Conservation (phyloP, 805 yeast genomes). For the Saccharomycopsis sp. region DNA sequence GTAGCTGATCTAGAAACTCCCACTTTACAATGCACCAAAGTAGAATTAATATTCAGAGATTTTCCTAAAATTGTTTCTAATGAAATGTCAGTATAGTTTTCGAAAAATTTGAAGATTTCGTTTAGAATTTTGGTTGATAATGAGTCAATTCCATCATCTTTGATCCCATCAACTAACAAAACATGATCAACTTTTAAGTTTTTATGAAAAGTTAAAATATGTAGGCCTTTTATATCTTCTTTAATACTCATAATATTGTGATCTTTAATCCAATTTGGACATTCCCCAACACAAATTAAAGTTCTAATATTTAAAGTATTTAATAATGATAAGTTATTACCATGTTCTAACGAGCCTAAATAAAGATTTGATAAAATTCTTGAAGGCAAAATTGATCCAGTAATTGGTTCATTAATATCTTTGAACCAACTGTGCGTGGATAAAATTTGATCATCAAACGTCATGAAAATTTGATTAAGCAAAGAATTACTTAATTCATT, state of each 20-base stretch:
- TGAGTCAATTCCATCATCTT: conserved; percentile 87
- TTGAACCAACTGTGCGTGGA: too few species aligned
- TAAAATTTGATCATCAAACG: too few species aligned
- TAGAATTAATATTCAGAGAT: too few species aligned
- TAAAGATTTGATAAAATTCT: conserved; percentile 74
- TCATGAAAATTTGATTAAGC: neutral
- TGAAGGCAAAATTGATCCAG: conserved; percentile 46
- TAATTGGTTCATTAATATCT: neutral
- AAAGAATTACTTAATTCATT: too few species aligned
- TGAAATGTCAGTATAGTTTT: conserved; percentile 30
- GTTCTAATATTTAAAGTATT: conserved; percentile 56
- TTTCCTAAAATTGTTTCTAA: too few species aligned
- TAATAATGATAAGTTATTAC: conserved; percentile 57
- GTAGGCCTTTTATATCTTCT: neutral
- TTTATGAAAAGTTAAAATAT: too few species aligned
- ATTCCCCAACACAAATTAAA: conserved; percentile 82
- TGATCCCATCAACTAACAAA: conserved; percentile 59
- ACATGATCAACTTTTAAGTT: neutral
- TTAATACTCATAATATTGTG: too few species aligned
- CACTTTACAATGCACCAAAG: conserved; percentile 85
- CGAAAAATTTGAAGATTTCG: conserved; percentile 55
- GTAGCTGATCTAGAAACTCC: conserved; percentile 95
- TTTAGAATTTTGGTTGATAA: conserved; percentile 33
- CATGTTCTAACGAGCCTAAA: conserved; percentile 77
- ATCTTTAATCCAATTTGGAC: conserved; percentile 47